Base-by-base conservation (phyloP, 495 filamentous ascomycete species). In the Beverwykella pulmonaria region DNA sequence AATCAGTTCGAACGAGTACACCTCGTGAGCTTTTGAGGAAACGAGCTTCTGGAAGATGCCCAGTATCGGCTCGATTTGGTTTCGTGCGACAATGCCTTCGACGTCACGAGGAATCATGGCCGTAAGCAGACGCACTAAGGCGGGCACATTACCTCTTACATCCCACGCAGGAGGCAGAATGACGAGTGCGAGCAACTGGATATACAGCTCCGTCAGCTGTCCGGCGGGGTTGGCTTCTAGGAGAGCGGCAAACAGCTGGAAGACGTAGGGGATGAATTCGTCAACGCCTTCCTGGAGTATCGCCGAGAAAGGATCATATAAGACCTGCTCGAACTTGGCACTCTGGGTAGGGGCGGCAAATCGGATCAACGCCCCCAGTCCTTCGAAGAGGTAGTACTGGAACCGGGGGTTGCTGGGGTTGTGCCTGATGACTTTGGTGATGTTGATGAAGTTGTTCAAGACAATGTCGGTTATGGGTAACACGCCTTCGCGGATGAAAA, bases 361-460 rank as follows among this genome's bases (percentile, higher is more conserved):
- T 65, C 87, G 89, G 68, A 98, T 92, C 50, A 99, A 84, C n/a
- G 94, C 93, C n/a, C 94, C 95, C 49, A 98, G 76, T 1, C 90
- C 88, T 77, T 99, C 95, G 61, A 99, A 99, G 74, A 95, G 92
- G 77, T 92, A 99, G 78, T 99, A 97, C 78, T 96, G 96, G 78
- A 99, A 99, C 17, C 92, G 84, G 1, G 95, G 95, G 77, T 99
- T 99, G 78, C 92, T 96, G 1, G 95, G 95, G 76, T 99, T 99
- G 64, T 86, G 82, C 70, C 90, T 87, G 75, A 96, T 98, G 67
- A 94, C 86, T 65, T 87, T 84, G 6, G 91, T 96, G 70, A 99
- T 96, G 61, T 82, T 88, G 71, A 94, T 86, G 57, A 98, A 79
- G 74, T 93, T 89, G 27, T 83, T 77, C 15, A 98, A 79, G 17